A percentile compares a stretch with the other conserved stretches of the same genome.
phyloP scores from a whole-genome alignment of 768 basidiomycete genomes.

The Trametes cinnabarina region DNA sequence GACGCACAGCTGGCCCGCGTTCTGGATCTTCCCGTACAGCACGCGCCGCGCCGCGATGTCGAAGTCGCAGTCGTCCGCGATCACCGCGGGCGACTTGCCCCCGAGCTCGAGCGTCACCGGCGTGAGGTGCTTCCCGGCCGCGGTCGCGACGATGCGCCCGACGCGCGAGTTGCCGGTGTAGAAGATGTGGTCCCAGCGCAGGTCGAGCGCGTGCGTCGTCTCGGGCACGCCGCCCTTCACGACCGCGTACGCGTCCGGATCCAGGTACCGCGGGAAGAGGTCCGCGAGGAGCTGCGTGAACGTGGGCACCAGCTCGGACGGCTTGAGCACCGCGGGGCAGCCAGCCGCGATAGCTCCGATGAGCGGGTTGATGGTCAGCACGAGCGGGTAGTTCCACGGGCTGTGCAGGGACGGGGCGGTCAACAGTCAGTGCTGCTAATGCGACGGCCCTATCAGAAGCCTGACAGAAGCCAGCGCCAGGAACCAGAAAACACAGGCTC shows the following conservation, averaged over 20 bases:
- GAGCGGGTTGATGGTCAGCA: slow-evolving; percentile 54
- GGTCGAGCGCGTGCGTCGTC: slow-evolving; percentile 34
- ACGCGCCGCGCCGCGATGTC: slow-evolving; percentile 60
- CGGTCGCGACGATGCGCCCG: slow-evolving; percentile 39
- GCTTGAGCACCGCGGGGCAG: slow-evolving; percentile 64
- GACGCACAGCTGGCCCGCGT: slow-evolving; percentile 60
- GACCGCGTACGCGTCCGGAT: slow-evolving; percentile 48
- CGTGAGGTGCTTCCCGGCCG: slow-evolving; percentile 44
- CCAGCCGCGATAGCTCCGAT: slow-evolving; percentile 75
- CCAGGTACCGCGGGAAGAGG: slow-evolving; percentile 56
- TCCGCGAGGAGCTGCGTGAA: slow-evolving; percentile 49
- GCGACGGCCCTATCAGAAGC: not conserved
- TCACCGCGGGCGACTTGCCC: slow-evolving; percentile 46
- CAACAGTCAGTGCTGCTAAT: not conserved
- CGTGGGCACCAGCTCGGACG: slow-evolving; percentile 58
- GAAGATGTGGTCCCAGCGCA: slow-evolving; percentile 41
- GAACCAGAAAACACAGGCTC: not conserved
- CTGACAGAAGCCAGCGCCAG: too few species aligned
- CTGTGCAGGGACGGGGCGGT: slow-evolving; percentile 29
- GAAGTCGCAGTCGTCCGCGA: slow-evolving; percentile 43
- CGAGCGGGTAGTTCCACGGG: slow-evolving; percentile 67
- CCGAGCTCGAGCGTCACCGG: slow-evolving; percentile 44
- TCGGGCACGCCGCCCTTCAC: slow-evolving; percentile 49
- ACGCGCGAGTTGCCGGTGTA: slow-evolving; percentile 36
- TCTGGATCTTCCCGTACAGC: slow-evolving; percentile 63